A percentile compares a stretch with the other conserved stretches of the same genome.
Evolutionary conservation across 2,329 filamentous ascomycete species (phyloP).

Genomic region (Botrytis fabae): DNA sequence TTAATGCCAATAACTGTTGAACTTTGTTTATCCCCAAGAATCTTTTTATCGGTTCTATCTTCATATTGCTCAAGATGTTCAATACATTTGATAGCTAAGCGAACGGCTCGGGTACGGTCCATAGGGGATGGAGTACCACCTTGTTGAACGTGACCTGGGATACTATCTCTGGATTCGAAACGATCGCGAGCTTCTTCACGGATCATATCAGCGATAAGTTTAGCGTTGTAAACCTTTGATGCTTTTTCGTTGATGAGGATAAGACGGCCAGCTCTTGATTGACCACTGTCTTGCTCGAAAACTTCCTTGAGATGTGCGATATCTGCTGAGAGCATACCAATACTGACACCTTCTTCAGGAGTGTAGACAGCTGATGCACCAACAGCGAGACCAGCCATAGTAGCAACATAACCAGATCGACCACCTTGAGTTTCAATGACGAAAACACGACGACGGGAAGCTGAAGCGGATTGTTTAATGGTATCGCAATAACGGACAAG

Average conservation of each 20-base stretch:
- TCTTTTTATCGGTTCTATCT: conserved; percentile 63
- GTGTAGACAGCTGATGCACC: conserved; percentile 94
- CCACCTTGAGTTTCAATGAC: conserved; percentile 98
- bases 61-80: conserved; percentile 83
- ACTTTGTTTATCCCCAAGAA: conserved; percentile 72
- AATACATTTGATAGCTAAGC: conserved; percentile 91
- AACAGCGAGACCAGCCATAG: conserved; percentile 84
- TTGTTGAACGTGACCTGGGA: conserved; percentile 93
- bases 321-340: conserved; percentile 89
- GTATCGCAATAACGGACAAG: conserved; percentile 94
- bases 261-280: conserved; percentile 85
- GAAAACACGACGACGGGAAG: conserved; percentile 89
- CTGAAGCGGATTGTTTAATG: conserved; percentile 94
- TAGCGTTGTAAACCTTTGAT: conserved; percentile 84
- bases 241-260: conserved; percentile 97
- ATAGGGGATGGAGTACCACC: conserved; percentile 90
- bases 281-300: conserved; percentile 82
- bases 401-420: conserved; percentile 89
- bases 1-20: conserved; percentile 87
- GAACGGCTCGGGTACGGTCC: conserved; percentile 89
- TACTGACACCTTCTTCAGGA: conserved; percentile 90
- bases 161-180: conserved; percentile 89
- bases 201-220: conserved; percentile 94
- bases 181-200: conserved; percentile 87
- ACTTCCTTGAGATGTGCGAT: conserved; percentile 85